Percentiles rank a stretch among this genome's conserved stretches.
Conservation (phyloP, 768 basidiomycete genomes). For the Hypholoma fasciculare region DNA sequence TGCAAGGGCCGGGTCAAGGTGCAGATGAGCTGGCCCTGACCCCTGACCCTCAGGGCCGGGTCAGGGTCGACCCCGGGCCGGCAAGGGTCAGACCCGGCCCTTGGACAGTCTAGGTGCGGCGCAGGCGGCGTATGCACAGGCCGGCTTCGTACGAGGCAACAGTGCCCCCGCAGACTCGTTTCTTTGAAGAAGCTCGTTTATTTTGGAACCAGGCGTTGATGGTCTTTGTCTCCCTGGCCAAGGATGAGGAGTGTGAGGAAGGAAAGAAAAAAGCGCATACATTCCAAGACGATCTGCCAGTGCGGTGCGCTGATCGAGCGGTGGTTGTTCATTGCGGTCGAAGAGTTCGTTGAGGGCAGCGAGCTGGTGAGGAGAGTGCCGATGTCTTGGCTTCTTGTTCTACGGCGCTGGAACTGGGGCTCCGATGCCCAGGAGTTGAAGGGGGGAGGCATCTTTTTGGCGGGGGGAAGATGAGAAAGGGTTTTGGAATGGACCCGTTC, state of each 20-base stretch:
- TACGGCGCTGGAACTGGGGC: conserved; percentile 25
- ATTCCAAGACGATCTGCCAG: conserved; percentile 76
- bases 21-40: too few relatives aligned
- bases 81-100: too few relatives aligned
- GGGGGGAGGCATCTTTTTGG: conserved; percentile 25
- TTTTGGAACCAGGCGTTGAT: conserved; percentile 90
- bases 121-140: conserved; percentile 12
- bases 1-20: too few relatives aligned
- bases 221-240: conserved; percentile 74
- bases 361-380: conserved; percentile 71
- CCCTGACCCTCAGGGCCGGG: too few relatives aligned
- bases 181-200: conserved; percentile 82
- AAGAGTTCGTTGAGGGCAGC: conserved; percentile 78
- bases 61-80: too few relatives aligned
- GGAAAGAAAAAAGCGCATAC: conserved; percentile 43
- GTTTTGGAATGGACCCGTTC: conserved; percentile 27
- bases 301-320: conserved; percentile 63
- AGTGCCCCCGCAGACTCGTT: conserved; percentile 45
- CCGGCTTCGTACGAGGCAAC: conserved; percentile 29
- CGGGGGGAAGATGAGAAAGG: conserved; percentile 20
- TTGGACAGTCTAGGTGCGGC: too few relatives aligned
- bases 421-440: conserved; percentile 27
- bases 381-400: conserved; percentile 78
- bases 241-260: conserved; percentile 13
- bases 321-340: conserved; percentile 74